Evolutionary conservation across 2,329 filamentous ascomycete species (phyloP), one percentile per base, ranked within the genome.

Genomic region (Catunica adiposa): DNA sequence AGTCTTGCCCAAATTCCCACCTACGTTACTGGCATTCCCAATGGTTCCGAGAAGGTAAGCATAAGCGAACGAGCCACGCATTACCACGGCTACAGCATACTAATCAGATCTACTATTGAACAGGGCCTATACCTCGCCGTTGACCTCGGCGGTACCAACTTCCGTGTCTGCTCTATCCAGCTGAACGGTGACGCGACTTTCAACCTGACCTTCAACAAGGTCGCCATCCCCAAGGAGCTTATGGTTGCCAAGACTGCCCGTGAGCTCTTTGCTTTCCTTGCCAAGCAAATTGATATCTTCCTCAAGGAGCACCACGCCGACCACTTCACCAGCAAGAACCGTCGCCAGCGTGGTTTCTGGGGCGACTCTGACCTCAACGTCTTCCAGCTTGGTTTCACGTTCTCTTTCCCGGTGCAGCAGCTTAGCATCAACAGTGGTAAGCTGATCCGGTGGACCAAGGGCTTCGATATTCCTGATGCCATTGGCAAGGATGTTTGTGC

Each of bases 91-190:
- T 46, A 20, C 20, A 54, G 23, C 2, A 40, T 22, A 59, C 56
- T 55, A 51, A 58, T 38, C n/a, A 29, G 47, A 53, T 46, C 9
- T 42, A 22, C 53, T 17, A 47, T 31, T 29, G 31, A 42, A 51
- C 63, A 94, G 88, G 92, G 92, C 51, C 75, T 96, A 40, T 98
- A 96, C 71, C 82, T 98, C 66, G 90, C 92, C 40, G 89, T 98
- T 61, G 92, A 98, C 66, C 78, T 98, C n/a, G 92, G 92, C 60
- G 92, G 92, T 63, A 98, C 92, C 61, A 98, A 98, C 73, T 95
- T 97, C 71, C 85, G 92, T 63, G 92, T 98, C 64, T 98, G 92
- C 73, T 96, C 90, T 46, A 85, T 98, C 64, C 79, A 86, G 63
- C 76, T 98, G 59, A 89, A 95, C 66, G 92, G 92, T 65, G 88